A percentile compares a stretch with the other conserved stretches of the same genome.
Evolutionary conservation across 208 protist species (phyloP).

Genomic region (Angomonas deanei): DNA sequence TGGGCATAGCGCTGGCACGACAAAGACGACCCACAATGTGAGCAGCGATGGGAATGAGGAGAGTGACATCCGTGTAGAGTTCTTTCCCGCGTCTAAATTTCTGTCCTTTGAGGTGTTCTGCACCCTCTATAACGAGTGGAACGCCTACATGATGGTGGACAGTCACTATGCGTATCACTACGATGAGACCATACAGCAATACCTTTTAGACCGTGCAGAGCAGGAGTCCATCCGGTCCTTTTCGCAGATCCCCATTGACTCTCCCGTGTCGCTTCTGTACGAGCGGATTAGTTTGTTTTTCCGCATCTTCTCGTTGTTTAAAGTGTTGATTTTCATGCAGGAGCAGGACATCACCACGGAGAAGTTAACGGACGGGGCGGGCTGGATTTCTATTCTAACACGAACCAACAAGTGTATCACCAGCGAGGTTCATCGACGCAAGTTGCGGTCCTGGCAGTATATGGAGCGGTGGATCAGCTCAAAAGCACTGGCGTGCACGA

Average conservation of each 20-base stretch:
- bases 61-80: not conserved
- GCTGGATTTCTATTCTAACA: no score
- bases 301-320: not conserved
- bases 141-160: not conserved
- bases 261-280: not conserved
- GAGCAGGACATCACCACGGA: not conserved
- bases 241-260: not conserved
- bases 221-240: not conserved
- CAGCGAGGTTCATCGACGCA: no score
- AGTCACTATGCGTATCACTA: not conserved
- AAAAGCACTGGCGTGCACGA: no score
- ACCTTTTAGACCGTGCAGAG: not conserved
- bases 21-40: no score
- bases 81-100: not conserved
- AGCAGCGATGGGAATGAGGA: no score
- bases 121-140: not conserved
- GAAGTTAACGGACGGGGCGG: no score
- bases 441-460: no score
- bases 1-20: no score
- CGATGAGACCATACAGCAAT: not conserved
- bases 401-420: no score
- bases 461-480: no score
- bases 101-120: not conserved
- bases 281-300: conserved; percentile 1
- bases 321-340: not conserved